Base-by-base conservation (phyloP, 768 basidiomycete species). In the Leccinum obscurum region DNA sequence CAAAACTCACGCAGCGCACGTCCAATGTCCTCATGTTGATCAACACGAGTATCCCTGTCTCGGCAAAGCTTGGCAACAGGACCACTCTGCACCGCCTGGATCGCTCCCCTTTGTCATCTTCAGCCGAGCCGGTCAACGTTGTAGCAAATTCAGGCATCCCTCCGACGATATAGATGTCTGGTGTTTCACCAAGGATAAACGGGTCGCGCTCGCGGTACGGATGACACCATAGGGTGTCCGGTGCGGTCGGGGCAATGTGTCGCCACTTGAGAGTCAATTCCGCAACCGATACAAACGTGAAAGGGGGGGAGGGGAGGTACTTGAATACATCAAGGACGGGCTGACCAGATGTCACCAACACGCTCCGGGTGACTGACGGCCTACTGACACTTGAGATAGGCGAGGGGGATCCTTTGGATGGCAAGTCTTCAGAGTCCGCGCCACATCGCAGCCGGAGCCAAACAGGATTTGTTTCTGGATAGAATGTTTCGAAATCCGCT, bases 171-270 rank as follows among this genome's bases (percentile, higher is more conserved):
- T 98, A 98, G 30, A 98, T 74, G 70, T 97, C 86, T 15, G 97
- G 97, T 9, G 93, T 89, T 69, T 88, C 82, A n/a, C 77, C 67
- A 34, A 99, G 81, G 58, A 97, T 80, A 76, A 99, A 99, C 0
- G 97, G 97, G 70, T 99, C 97, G 17, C 79, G 77, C 30, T 84
- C 80, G 54, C 90, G 85, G 77, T 90, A 98, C 17, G 97, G 97
- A 72, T 98, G 95, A 67, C 97, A 98, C 95, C 95, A 98, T 4
- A 99, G 81, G 1, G 97, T 99, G 75, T 99, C 97, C 28, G 97
- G 97, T 26, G 96, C 96, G 8, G 97, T 98, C 4, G 97, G 97
- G n/a, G 97, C 95, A 72, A 97, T 86, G 77, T 98, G 96, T 59
- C 95, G 80, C 97, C 96, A 99, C 66, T 81, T 84, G 35, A 99